Percentiles rank a stretch among this genome's conserved stretches.
These are phyloP conservation scores for Sporisorium reilianum DNA, from an alignment of 1,284 basidiomycete species.

Conservation along the genomic window DNA sequence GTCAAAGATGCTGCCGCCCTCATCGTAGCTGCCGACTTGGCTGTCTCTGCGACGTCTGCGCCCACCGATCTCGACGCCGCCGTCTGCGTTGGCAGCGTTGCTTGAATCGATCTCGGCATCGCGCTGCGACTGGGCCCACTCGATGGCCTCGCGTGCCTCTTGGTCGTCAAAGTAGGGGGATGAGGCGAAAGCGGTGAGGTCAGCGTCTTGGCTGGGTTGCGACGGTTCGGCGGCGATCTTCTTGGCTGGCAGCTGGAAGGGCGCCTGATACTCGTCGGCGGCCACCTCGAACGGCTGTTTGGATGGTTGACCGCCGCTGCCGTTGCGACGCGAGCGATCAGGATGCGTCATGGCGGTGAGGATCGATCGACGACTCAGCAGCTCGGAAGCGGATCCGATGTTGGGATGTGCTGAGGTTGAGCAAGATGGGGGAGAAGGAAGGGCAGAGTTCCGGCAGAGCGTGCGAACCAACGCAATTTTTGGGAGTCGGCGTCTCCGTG, in stretches of 20 bases:
- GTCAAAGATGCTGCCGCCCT: slow-evolving; percentile 64
- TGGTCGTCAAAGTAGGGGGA: slow-evolving; percentile 67
- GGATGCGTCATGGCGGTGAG: slow-evolving; percentile 25
- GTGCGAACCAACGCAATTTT: background rate
- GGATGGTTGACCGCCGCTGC: slow-evolving; percentile 14
- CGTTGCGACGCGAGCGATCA: slow-evolving; percentile 25
- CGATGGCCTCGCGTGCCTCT: slow-evolving; percentile 60
- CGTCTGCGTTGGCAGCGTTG: slow-evolving; percentile 13
- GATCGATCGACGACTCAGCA: background rate
- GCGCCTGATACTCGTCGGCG: slow-evolving; percentile 65
- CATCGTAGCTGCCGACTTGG: slow-evolving; percentile 67
- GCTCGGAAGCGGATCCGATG: slow-evolving; percentile 8
- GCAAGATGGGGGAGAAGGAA: background rate
- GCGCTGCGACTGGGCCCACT: slow-evolving; percentile 49
- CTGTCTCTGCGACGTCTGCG: slow-evolving; percentile 58
- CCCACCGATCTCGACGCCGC: slow-evolving; percentile 28
- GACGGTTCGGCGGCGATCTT: slow-evolving; percentile 1
- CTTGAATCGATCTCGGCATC: slow-evolving; percentile 29
- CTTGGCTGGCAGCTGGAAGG: slow-evolving; percentile 54
- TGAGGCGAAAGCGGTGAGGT: slow-evolving; percentile 33
- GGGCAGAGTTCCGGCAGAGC: background rate
- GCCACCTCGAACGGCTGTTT: slow-evolving; percentile 55
- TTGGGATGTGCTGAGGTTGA: background rate
- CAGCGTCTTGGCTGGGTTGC: background rate
- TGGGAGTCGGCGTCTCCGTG: slow-evolving; percentile 6